Percentiles rank a stretch among this genome's conserved stretches.
These are phyloP conservation scores for Paracamarosporium sp. DNA, from an alignment of 2,329 filamentous ascomycete species.

Conservation along the genomic window DNA sequence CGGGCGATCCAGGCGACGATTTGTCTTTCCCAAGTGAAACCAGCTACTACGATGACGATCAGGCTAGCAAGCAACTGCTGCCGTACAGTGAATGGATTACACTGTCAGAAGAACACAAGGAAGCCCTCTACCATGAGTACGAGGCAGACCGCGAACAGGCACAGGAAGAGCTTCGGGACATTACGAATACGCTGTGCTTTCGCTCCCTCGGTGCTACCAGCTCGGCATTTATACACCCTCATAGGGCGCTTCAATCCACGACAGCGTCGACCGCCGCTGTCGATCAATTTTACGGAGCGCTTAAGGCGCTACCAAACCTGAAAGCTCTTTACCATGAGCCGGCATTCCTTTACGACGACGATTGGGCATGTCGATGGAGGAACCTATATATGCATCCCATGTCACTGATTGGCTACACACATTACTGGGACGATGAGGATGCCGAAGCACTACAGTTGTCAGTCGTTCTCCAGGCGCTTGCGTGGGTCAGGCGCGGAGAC, in stretches of 20 bases:
- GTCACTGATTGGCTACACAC: background rate
- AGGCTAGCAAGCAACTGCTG: background rate
- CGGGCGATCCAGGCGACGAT: slow-evolving; percentile 7
- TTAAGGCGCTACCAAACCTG: slow-evolving; percentile 7
- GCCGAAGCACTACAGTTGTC: slow-evolving; percentile 12
- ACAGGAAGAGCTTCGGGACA: slow-evolving; percentile 6
- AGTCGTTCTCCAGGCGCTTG: slow-evolving; percentile 10
- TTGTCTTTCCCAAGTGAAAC: background rate
- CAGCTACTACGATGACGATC: slow-evolving; percentile 6
- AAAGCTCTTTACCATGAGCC: slow-evolving; percentile 8
- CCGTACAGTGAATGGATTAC: background rate
- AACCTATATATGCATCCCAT: slow-evolving; percentile 3
- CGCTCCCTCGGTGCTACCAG: background rate
- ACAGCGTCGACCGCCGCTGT: slow-evolving; percentile 1
- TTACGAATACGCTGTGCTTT: slow-evolving; percentile 4
- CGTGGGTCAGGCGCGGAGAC: background rate
- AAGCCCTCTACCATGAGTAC: slow-evolving; percentile 5
- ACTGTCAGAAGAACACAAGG: background rate
- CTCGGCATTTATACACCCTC: background rate
- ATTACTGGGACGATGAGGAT: slow-evolving; percentile 9
- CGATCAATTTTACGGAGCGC: slow-evolving; percentile 4
- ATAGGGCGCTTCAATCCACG: background rate
- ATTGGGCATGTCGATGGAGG: slow-evolving; percentile 8
- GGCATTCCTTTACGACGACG: background rate
- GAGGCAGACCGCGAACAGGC: slow-evolving; percentile 8